Percentiles rank a stretch among this genome's conserved stretches.
phyloP scores from a whole-genome alignment of 805 yeast genomes.

The Yarrowia hollandica region DNA sequence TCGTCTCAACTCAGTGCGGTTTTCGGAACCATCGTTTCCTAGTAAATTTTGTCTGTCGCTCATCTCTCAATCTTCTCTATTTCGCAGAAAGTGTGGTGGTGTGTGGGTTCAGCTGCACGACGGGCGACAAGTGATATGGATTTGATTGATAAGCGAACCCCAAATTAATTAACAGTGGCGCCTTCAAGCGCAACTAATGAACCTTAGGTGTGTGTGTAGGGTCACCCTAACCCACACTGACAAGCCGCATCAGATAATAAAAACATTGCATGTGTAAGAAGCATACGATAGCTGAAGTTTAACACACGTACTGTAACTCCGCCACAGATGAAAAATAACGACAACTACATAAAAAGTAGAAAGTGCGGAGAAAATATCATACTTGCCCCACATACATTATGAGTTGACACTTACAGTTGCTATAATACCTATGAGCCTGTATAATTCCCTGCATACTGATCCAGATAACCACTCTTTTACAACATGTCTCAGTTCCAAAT shows the following conservation, averaged over 20 bases:
- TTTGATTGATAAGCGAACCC: conserved; percentile 20
- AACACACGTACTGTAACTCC: background rate
- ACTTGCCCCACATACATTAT: no score
- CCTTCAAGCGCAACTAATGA: conserved; percentile 1
- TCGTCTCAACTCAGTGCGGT: conserved; percentile 36
- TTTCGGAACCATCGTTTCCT: background rate
- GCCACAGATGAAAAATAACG: background rate
- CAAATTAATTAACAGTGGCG: background rate
- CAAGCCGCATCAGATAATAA: conserved; percentile 4
- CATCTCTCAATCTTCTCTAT: background rate
- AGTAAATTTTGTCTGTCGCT: conserved; percentile 16
- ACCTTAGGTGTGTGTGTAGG: no score
- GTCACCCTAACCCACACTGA: background rate
- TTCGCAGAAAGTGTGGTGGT: background rate
- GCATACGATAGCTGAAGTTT: background rate
- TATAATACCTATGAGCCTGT: no score
- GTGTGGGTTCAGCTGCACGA: background rate
- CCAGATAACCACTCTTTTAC: no score
- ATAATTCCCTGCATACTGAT: no score
- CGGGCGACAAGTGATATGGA: background rate
- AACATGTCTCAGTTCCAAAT: background rate
- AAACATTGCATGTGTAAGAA: background rate
- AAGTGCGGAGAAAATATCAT: no score
- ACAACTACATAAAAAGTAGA: no score
- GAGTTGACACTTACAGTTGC: no score